A percentile compares a stretch with the other conserved stretches of the same genome.
Conservation (phyloP, 768 basidiomycete genomes). For the Pisolithus marmoratus region DNA sequence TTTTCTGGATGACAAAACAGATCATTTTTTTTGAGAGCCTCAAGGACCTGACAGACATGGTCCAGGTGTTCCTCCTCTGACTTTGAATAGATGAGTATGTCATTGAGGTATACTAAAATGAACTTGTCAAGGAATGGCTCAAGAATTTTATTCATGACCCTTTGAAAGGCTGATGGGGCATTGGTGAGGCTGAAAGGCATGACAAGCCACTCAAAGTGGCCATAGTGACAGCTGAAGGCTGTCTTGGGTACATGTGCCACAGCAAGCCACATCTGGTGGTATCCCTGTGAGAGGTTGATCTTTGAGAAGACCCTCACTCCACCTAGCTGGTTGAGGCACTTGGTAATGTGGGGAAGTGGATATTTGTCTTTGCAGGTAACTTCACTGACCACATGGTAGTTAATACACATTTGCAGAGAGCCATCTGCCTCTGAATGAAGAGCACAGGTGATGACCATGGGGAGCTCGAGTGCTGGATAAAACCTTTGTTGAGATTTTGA, state of each 20-base stretch:
- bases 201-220: too few relatives aligned
- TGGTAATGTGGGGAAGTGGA: conserved; percentile 21
- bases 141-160: conserved; percentile 1
- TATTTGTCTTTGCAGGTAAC: conserved; percentile 22
- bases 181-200: conserved; percentile 35
- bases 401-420: conserved; percentile 14
- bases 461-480: neutral
- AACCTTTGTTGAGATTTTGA: too few relatives aligned
- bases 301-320: conserved; percentile 22
- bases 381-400: conserved; percentile 28
- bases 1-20: neutral
- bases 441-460: conserved; percentile 1
- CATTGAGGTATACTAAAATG: conserved; percentile 33
- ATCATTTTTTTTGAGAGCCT: conserved; percentile 23
- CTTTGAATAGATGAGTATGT: conserved; percentile 28
- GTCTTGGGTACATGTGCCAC: too few relatives aligned
- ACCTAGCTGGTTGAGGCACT: neutral
- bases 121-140: conserved; percentile 23
- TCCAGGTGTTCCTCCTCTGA: conserved; percentile 15
- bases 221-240: too few relatives aligned
- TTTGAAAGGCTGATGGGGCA: conserved; percentile 26
- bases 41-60: conserved; percentile 29
- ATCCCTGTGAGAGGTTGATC: conserved; percentile 6
- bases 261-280: too few relatives aligned
- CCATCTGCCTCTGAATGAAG: too few relatives aligned